phyloP scores from a whole-genome alignment of 2,329 filamentous ascomycete species.

The Clonostachys solani region DNA sequence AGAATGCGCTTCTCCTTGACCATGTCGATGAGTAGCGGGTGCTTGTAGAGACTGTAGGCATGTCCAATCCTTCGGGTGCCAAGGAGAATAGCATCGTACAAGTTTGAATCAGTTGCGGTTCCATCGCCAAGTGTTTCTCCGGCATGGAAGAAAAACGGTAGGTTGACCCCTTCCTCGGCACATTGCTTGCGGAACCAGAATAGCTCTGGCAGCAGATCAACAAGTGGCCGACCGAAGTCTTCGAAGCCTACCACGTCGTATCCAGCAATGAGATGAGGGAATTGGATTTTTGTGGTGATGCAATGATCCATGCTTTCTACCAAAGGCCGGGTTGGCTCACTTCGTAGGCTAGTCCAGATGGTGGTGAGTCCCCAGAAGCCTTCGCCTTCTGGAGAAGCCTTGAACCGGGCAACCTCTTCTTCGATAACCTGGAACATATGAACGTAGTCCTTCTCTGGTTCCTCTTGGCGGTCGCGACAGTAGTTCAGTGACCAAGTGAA shows the following conservation, averaged over 20 bases:
- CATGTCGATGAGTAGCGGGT: constrained; percentile 83
- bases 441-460: constrained; percentile 61
- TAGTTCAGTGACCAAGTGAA: constrained; percentile 72
- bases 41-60: constrained; percentile 84
- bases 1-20: constrained; percentile 86
- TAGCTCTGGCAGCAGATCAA: constrained; percentile 74
- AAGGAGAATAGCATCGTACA: constrained; percentile 85
- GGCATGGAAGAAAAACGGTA: constrained; percentile 96
- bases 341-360: constrained; percentile 78
- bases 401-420: constrained; percentile 76
- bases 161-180: constrained; percentile 68
- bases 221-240: constrained; percentile 70
- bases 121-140: constrained; percentile 80
- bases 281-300: constrained; percentile 74
- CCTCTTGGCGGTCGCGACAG: constrained; percentile 58
- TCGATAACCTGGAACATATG: constrained; percentile 69
- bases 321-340: constrained; percentile 58
- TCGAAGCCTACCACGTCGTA: constrained; percentile 91
- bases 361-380: constrained; percentile 80
- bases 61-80: constrained; percentile 88
- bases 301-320: constrained; percentile 83
- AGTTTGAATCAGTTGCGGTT: constrained; percentile 69
- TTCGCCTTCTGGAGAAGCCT: constrained; percentile 63
- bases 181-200: constrained; percentile 94
- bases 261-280: constrained; percentile 76